Percentiles rank a stretch among this genome's conserved stretches.
Evolutionary conservation across 2,329 filamentous ascomycete species (phyloP).

Genomic region (Zasmidium citrigriseum): DNA sequence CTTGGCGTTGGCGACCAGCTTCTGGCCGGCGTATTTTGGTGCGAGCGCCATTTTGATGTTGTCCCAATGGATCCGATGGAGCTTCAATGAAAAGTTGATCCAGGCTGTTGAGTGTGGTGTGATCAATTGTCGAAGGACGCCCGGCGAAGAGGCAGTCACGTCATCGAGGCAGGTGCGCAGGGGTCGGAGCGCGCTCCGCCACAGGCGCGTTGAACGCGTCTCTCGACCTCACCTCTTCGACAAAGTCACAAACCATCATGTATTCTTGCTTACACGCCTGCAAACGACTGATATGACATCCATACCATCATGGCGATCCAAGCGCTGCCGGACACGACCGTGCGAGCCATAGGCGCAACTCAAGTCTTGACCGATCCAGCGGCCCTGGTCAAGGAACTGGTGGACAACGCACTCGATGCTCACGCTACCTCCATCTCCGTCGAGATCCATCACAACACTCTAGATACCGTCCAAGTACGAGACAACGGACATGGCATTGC

Average conservation of each 20-base stretch:
- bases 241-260: no score
- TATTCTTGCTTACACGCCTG: constrained; percentile 12
- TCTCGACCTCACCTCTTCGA: not conserved
- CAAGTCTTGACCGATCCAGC: constrained; percentile 61
- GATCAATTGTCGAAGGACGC: no score
- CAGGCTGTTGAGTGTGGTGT: no score
- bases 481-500: constrained; percentile 75
- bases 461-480: constrained; percentile 69
- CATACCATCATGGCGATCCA: constrained; percentile 39
- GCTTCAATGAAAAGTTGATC: not conserved
- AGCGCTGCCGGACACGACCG: constrained; percentile 43
- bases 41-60: constrained; percentile 65
- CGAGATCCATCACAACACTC: constrained; percentile 63
- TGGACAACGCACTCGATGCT: constrained; percentile 77
- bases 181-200: no score
- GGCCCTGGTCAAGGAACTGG: constrained; percentile 71
- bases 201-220: no score
- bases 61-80: not conserved
- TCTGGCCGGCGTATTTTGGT: constrained; percentile 75
- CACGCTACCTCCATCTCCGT: constrained; percentile 67
- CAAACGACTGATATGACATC: not conserved
- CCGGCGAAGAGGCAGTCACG: no score
- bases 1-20: constrained; percentile 53
- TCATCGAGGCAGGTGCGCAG: no score
- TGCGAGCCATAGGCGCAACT: constrained; percentile 61